Percentiles rank a stretch among this genome's conserved stretches.
phyloP scores from a whole-genome alignment of 2,329 filamentous ascomycete genomes.

The Arthrobotrys conoides region DNA sequence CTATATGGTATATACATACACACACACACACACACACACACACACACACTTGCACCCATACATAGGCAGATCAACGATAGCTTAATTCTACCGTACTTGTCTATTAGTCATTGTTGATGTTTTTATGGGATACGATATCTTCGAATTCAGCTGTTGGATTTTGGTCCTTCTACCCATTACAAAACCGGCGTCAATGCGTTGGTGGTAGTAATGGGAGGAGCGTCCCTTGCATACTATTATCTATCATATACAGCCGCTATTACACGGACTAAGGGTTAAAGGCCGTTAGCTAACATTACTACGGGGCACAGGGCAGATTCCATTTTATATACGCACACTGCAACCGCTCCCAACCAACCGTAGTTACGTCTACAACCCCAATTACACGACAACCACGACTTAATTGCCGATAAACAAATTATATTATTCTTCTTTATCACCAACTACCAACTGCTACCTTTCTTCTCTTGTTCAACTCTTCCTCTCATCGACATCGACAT shows the following conservation, averaged over 20 bases:
- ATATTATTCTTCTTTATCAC: background rate
- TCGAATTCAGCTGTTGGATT: constrained; percentile 18
- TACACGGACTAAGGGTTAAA: constrained; percentile 1
- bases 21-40: constrained; percentile 7
- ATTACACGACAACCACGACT: background rate
- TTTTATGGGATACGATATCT: background rate
- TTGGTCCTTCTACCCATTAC: constrained; percentile 4
- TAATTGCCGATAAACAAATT: background rate
- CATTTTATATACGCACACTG: background rate
- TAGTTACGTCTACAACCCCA: background rate
- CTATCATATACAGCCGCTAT: constrained; percentile 18
- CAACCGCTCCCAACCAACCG: background rate
- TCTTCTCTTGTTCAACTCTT: constrained; percentile 1
- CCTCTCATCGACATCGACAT: constrained; percentile 18
- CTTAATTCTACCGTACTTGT: constrained; percentile 34
- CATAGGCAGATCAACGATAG: constrained; percentile 32
- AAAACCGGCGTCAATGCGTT: constrained; percentile 27
- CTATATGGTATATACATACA: constrained; percentile 20
- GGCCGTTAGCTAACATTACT: constrained; percentile 13
- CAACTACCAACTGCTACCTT: background rate
- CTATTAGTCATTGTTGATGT: constrained; percentile 4
- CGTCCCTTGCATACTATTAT: constrained; percentile 12
- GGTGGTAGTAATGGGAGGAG: constrained; percentile 1
- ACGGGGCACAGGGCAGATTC: constrained; percentile 35
- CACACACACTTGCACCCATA: background rate